Conservation (phyloP, 495 filamentous ascomycete species). For the Penicillium roqueforti region DNA sequence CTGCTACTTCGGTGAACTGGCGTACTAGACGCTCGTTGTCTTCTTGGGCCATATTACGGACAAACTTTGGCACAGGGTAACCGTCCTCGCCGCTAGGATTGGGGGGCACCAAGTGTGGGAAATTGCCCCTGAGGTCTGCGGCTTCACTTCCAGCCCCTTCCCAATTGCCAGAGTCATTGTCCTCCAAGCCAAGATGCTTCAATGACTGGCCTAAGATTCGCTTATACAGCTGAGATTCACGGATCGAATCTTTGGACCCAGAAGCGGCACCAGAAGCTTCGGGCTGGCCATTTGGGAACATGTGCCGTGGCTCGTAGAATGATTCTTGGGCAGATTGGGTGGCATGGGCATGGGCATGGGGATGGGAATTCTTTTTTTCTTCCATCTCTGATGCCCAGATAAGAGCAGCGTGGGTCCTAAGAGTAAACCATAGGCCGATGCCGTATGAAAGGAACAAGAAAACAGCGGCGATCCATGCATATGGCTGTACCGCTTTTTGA, state of each 20-base stretch:
- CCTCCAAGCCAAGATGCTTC: conserved; percentile 65
- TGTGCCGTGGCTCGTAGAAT: conserved; percentile 40
- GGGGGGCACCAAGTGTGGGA: conserved; percentile 69
- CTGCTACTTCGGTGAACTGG: conserved; percentile 85
- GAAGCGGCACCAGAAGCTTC: conserved; percentile 25
- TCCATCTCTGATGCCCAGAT: conserved; percentile 91
- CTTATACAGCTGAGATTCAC: conserved; percentile 87
- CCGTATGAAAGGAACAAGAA: conserved; percentile 90
- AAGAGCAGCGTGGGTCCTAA: conserved; percentile 91
- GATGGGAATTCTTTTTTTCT: conserved; percentile 62
- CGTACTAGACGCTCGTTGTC: conserved; percentile 77
- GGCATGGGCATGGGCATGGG: conserved; percentile 21
- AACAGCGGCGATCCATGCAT: conserved; percentile 79
- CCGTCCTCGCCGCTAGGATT: conserved; percentile 19
- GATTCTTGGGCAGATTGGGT: conserved; percentile 32
- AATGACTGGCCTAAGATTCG: conserved; percentile 87
- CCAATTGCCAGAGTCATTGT: conserved; percentile 44
- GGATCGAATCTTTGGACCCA: conserved; percentile 48
- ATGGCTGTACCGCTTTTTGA: conserved; percentile 82
- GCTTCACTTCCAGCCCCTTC: conserved; percentile 30
- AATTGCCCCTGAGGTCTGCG: conserved; percentile 31
- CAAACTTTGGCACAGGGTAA: conserved; percentile 39
- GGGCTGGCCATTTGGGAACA: conserved; percentile 29
- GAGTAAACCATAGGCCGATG: conserved; percentile 93
- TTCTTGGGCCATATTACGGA: conserved; percentile 58